Conservation (phyloP, 257 asterid genomes). For the Solanum tacnaense region DNA sequence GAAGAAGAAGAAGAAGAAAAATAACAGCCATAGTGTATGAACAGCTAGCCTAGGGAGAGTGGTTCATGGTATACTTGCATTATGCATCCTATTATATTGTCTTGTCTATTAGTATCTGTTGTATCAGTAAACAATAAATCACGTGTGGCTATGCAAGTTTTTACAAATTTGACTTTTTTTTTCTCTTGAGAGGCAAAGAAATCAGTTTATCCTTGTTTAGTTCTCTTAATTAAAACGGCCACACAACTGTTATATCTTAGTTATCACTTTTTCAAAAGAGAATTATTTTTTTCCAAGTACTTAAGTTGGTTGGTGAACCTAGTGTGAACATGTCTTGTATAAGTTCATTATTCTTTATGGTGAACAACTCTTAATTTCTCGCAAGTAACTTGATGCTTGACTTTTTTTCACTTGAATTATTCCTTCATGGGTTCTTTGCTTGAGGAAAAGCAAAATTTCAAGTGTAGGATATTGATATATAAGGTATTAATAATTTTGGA, state of each 20-base stretch:
- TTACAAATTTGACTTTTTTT: neutral
- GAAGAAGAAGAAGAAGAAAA: neutral
- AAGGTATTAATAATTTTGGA: no score
- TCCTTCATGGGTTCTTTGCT: neutral
- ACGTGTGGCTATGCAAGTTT: neutral
- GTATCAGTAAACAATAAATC: neutral
- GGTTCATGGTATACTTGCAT: neutral
- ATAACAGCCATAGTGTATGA: neutral
- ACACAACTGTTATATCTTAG: neutral
- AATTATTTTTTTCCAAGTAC: neutral
- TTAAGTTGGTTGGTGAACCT: neutral
- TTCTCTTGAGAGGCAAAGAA: neutral
- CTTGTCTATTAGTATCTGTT: neutral
- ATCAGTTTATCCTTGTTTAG: neutral
- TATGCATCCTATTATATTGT: neutral
- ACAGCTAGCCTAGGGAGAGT: slow-evolving; percentile 1
- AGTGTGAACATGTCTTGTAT: neutral
- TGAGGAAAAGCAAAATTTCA: neutral
- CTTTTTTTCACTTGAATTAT: neutral
- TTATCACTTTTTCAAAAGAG: neutral
- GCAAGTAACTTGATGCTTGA: neutral
- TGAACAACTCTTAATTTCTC: neutral
- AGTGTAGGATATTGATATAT: neutral
- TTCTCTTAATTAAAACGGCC: neutral
- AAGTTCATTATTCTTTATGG: neutral